phyloP scores from a whole-genome alignment of 139 green algal species.

The Volvox reticuliferus region DNA sequence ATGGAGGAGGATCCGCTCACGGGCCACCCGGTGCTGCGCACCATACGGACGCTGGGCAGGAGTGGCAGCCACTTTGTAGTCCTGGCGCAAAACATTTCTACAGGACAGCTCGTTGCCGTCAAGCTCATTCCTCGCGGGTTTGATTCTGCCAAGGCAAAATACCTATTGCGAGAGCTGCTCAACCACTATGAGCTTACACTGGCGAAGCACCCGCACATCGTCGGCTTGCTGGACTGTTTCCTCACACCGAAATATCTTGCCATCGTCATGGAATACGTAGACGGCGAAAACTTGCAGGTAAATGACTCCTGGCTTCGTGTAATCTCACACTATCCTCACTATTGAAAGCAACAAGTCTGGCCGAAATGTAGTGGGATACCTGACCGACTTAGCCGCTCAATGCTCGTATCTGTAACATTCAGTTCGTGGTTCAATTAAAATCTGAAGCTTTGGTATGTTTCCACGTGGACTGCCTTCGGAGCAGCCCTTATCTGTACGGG shows the following conservation, averaged over 20 bases:
- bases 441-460: no score
- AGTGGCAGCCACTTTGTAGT: conserved; percentile 19
- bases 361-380: no score
- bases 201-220: conserved; percentile 84
- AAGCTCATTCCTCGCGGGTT: conserved; percentile 62
- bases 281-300: conserved; percentile 62
- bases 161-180: conserved; percentile 37
- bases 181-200: conserved; percentile 57
- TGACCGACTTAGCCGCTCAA: no score
- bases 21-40: conserved; percentile 29
- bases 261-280: conserved; percentile 65
- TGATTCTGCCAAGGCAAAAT: conserved; percentile 50
- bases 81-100: conserved; percentile 54
- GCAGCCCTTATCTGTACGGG: no score
- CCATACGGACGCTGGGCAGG: conserved; percentile 23
- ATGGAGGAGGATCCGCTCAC: conserved; percentile 36
- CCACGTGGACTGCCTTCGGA: no score
- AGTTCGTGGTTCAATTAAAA: no score
- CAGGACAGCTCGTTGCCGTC: conserved; percentile 72
- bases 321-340: not conserved
- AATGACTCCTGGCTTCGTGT: not conserved
- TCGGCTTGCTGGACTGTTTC: conserved; percentile 47
- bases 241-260: conserved; percentile 58
- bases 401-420: no score
- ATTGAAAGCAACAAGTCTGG: no score